Conservation (phyloP, 2,329 filamentous ascomycete species). For the Scedosporium dehoogii region DNA sequence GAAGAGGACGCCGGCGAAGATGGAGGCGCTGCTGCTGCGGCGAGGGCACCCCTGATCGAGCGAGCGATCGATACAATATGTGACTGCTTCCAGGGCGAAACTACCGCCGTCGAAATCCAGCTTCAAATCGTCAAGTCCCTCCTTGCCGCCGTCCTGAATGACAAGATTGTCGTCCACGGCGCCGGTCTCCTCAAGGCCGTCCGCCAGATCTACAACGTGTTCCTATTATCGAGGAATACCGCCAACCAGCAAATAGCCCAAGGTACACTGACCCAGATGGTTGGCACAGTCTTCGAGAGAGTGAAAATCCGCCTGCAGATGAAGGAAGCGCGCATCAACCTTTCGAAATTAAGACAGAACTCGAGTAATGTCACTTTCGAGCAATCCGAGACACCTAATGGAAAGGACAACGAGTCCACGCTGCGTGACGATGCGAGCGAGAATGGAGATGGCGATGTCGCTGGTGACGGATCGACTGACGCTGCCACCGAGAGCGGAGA, state of each 20-base stretch:
- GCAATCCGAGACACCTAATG: conserved; percentile 26
- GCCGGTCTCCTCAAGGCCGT: conserved; percentile 93
- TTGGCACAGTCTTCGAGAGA: conserved; percentile 92
- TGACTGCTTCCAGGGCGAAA: conserved; percentile 96
- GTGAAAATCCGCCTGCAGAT: conserved; percentile 78
- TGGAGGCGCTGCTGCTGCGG: conserved; percentile 17
- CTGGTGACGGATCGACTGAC: conserved; percentile 15
- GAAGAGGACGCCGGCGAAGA: neutral
- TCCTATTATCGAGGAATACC: conserved; percentile 85
- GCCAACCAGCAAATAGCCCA: conserved; percentile 96
- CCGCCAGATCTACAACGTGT: conserved; percentile 97
- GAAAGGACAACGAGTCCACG: conserved; percentile 26
- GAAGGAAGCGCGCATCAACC: conserved; percentile 67
- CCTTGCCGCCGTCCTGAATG: conserved; percentile 88
- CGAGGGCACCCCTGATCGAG: conserved; percentile 72
- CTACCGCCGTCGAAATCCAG: conserved; percentile 83
- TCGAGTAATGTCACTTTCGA: conserved; percentile 43
- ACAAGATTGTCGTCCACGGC: conserved; percentile 97
- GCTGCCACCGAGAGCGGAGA: conserved; percentile 18
- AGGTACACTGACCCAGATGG: conserved; percentile 95
- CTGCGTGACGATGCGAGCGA: conserved; percentile 20
- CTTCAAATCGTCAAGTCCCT: conserved; percentile 97
- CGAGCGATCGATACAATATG: conserved; percentile 98
- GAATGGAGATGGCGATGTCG: conserved; percentile 21
- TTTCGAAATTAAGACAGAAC: conserved; percentile 40